Evolutionary conservation across 2,329 filamentous ascomycete genomes (phyloP), one percentile per base, ranked within the genome.

Genomic region (Fusarium sp.): DNA sequence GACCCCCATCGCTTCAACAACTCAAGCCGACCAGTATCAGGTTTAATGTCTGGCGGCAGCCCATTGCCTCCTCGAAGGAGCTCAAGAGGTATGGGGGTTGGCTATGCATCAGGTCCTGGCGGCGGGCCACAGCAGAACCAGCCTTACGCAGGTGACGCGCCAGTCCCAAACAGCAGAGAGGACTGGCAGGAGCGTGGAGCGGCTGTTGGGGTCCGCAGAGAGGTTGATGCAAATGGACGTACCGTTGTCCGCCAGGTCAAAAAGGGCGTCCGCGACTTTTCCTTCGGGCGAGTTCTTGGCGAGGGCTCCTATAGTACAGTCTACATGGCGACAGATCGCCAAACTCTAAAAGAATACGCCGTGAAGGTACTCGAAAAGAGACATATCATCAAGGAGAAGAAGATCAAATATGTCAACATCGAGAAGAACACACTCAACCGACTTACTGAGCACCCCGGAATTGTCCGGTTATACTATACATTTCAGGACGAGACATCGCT

Each of bases 351-450:
- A 79, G 96, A 99, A 82, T 98, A 98, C 80, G 96, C 96, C 32
- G 95, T 99, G 84, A 99, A 99, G 82, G 96, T 99, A 22, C 89
- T 99, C 52, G 96, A 99, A 84, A 99, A 99, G 85, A 91, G 95
- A 78, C 96, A 99, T 82, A 99, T 99, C 80, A 99, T 99, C 87
- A 99, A 98, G 84, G 96, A 99, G 85, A 98, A 98, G 84, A 99
- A 99, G 88, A 97, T 99, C 79, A 99, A 99, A 87, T 99, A 99
- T 80, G 96, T 99, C 83, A 99, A 98, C 83, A 99, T 99, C 78
- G 96, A 99, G 83, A 98, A 98, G 85, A 96, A 99, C 83, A 98
- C 96, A 0, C 87, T 99, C 63, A 99, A 99, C 81, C 92, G 96
- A 72, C 87, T 99, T 66, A 98, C 96, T 8, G 96, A 99, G 73